A percentile compares a stretch with the other conserved stretches of the same genome.
Conservation (phyloP, 805 yeast species). For the Huiozyma sinensis region DNA sequence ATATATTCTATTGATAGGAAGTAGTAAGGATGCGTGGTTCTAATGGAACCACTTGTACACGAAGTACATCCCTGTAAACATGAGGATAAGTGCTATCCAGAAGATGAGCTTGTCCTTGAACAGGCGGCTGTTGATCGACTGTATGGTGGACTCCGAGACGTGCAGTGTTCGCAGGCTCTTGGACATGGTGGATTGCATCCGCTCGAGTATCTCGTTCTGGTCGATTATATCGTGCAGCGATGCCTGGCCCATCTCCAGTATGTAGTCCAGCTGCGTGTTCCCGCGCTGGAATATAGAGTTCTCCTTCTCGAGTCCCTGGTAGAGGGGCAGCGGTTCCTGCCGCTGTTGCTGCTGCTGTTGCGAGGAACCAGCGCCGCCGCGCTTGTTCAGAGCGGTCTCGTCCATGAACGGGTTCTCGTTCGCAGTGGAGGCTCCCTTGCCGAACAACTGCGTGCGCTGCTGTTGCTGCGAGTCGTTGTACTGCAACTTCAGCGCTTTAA, state of each 20-base stretch:
- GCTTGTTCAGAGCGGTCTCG: constrained; percentile 20
- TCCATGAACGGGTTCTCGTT: constrained; percentile 18
- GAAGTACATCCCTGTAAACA: constrained; percentile 54
- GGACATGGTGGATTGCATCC: constrained; percentile 51
- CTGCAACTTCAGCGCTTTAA: constrained; percentile 17
- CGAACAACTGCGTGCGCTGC: constrained; percentile 17
- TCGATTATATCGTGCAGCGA: constrained; percentile 80
- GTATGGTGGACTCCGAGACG: constrained; percentile 74
- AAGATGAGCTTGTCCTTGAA: constrained; percentile 80
- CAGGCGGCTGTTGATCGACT: constrained; percentile 69
- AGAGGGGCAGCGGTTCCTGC: constrained; percentile 4
- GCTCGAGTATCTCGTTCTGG: constrained; percentile 63
- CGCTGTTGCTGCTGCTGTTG: background rate
- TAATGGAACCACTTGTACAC: constrained; percentile 56
- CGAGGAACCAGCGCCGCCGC: constrained; percentile 17
- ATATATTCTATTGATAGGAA: no score
- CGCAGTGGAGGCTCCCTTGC: constrained; percentile 1
- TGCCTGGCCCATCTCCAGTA: constrained; percentile 77
- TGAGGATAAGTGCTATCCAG: constrained; percentile 56
- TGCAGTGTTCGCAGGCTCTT: constrained; percentile 72
- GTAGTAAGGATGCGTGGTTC: background rate
- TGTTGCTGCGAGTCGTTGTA: constrained; percentile 7
- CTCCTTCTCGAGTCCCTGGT: constrained; percentile 57
- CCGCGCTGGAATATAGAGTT: constrained; percentile 53
- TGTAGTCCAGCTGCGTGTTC: constrained; percentile 75